Conservation (phyloP, 1,284 basidiomycete species). For the Pseudozyma thailandica region DNA sequence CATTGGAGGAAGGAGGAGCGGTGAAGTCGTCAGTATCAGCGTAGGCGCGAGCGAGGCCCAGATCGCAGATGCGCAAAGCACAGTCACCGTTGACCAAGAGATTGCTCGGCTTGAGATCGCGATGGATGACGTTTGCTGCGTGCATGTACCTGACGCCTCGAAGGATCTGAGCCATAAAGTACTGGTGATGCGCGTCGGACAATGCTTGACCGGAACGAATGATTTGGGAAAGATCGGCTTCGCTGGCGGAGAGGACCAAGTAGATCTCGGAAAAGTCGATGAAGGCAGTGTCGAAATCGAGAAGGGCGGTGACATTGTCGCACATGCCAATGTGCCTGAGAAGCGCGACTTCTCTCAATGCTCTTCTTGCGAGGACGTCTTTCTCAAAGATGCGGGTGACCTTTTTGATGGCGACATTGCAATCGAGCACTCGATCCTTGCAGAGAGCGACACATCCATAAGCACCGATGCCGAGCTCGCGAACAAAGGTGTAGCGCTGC, state of each 20-base stretch:
- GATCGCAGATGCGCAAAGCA: constrained; percentile 63
- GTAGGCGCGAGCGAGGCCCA: constrained; percentile 64
- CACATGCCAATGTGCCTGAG: constrained; percentile 59
- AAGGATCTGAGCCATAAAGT: constrained; percentile 66
- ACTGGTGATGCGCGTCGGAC: constrained; percentile 64
- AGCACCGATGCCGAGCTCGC: constrained; percentile 66
- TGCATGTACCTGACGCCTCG: constrained; percentile 66
- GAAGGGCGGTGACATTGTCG: constrained; percentile 61
- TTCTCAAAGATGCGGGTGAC: constrained; percentile 65
- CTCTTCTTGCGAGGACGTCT: constrained; percentile 63
- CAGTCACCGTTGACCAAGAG: constrained; percentile 67
- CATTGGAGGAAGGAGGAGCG: constrained; percentile 17
- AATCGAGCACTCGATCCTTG: constrained; percentile 56
- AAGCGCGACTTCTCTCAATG: constrained; percentile 63
- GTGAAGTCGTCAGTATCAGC: constrained; percentile 32
- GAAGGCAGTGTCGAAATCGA: constrained; percentile 67
- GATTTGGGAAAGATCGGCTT: constrained; percentile 66
- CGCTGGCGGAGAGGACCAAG: constrained; percentile 62
- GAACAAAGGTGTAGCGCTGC: constrained; percentile 62
- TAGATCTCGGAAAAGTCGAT: constrained; percentile 67
- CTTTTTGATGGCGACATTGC: constrained; percentile 67
- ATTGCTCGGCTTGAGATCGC: constrained; percentile 67
- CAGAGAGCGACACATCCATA: constrained; percentile 67
- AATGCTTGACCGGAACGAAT: constrained; percentile 63
- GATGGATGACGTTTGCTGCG: constrained; percentile 63